These are phyloP conservation scores for Lentinus tigrinus DNA, from an alignment of 768 basidiomycete species.

Conservation along the genomic window DNA sequence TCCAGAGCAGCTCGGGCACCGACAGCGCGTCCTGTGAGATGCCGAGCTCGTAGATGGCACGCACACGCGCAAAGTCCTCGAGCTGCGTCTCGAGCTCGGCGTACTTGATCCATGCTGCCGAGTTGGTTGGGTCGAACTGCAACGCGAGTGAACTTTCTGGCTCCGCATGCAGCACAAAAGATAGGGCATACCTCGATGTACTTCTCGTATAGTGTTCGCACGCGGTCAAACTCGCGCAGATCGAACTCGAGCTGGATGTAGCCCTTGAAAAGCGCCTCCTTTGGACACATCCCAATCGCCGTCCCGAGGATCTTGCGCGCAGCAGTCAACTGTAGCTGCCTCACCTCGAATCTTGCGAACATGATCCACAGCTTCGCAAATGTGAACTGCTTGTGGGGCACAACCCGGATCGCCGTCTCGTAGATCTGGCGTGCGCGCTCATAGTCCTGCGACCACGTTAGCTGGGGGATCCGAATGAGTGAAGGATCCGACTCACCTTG, in stretches of 20 bases:
- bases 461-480: not conserved
- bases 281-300: conserved; percentile 94
- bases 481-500: conserved; percentile 51
- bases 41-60: conserved; percentile 93
- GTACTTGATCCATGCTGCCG: conserved; percentile 94
- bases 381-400: conserved; percentile 96
- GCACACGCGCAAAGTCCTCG: conserved; percentile 83
- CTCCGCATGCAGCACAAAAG: not conserved
- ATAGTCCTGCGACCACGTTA: conserved; percentile 59
- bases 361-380: conserved; percentile 96
- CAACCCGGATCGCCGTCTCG: conserved; percentile 81
- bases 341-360: conserved; percentile 90
- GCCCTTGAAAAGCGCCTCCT: conserved; percentile 91
- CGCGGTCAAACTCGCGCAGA: conserved; percentile 93
- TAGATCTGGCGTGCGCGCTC: conserved; percentile 87
- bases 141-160: not conserved
- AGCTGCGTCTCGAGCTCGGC: conserved; percentile 88
- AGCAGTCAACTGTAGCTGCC: conserved; percentile 75
- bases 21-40: conserved; percentile 80
- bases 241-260: conserved; percentile 95
- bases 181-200: conserved; percentile 70
- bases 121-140: conserved; percentile 86
- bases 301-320: conserved; percentile 89
- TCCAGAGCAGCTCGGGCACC: conserved; percentile 94
- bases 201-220: conserved; percentile 88